A percentile compares a stretch with the other conserved stretches of the same genome.
Conservation (phyloP, 164 flowering plant species). For the Sedum album region DNA sequence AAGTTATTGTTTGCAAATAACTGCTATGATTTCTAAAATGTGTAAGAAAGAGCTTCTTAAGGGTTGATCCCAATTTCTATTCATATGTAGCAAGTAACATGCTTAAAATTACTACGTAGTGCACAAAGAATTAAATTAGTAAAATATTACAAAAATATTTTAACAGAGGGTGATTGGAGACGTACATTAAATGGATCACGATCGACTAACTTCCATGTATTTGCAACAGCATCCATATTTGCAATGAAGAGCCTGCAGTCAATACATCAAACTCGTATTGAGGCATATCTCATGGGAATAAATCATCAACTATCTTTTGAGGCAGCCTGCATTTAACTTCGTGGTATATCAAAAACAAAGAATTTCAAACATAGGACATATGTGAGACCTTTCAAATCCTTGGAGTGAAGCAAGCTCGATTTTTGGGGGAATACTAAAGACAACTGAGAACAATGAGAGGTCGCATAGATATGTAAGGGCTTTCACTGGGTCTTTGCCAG, state of each 20-base stretch:
- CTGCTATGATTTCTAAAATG: not conserved
- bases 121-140: not conserved
- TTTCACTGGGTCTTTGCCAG: slow-evolving; percentile 68
- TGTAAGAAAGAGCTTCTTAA: not conserved
- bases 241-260: slow-evolving; percentile 47
- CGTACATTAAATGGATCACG: slow-evolving; percentile 52
- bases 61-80: not conserved
- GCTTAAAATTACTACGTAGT: not conserved
- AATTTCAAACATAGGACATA: no score
- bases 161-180: not conserved
- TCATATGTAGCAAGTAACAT: not conserved
- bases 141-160: no score
- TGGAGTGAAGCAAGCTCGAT: slow-evolving; percentile 39
- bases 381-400: slow-evolving; percentile 34
- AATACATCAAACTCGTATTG: not conserved
- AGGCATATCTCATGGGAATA: not conserved
- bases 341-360: not conserved
- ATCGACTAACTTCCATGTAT: slow-evolving; percentile 43
- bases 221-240: slow-evolving; percentile 57
- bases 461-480: slow-evolving; percentile 65
- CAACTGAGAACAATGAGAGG: slow-evolving; percentile 61
- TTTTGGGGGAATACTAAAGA: slow-evolving; percentile 52
- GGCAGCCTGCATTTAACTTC: no score
- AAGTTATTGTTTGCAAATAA: no score
- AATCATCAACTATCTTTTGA: not conserved